Conservation (phyloP, 805 yeast species). For the Zygotorulaspora chibaensis region DNA sequence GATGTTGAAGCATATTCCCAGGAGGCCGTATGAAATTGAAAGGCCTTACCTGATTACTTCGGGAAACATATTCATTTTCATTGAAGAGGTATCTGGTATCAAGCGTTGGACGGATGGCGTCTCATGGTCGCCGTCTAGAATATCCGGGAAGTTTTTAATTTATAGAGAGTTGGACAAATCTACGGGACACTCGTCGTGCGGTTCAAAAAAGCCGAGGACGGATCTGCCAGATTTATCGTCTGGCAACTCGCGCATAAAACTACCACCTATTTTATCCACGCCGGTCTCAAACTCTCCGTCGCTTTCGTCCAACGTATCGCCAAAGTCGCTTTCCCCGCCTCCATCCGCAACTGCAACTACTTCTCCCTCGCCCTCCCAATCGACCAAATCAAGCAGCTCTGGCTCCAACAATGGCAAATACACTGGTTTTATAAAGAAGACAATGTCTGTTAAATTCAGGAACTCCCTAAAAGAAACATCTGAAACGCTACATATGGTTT, state of each 20-base stretch:
- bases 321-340: constrained; percentile 1
- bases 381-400: constrained; percentile 2
- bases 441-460: constrained; percentile 60
- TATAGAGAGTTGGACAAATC: constrained; percentile 55
- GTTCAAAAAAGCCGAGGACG: constrained; percentile 38
- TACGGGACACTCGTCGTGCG: not conserved
- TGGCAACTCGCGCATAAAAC: constrained; percentile 9
- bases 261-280: constrained; percentile 13
- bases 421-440: constrained; percentile 74
- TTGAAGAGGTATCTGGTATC: constrained; percentile 77
- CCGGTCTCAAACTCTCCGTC: not conserved
- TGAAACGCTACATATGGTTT: constrained; percentile 53
- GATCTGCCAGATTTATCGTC: constrained; percentile 15
- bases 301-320: not conserved
- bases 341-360: constrained; percentile 2
- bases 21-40: constrained; percentile 82
- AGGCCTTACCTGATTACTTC: constrained; percentile 59
- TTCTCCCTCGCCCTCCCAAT: not conserved
- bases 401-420: constrained; percentile 12
- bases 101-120: constrained; percentile 97
- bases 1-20: constrained; percentile 54
- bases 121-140: constrained; percentile 88
- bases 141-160: constrained; percentile 77
- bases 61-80: constrained; percentile 80
- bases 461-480: constrained; percentile 17